Evolutionary conservation across 257 asterid species (phyloP), one percentile per base, ranked within the genome.

Genomic region (Fraxinus americana): DNA sequence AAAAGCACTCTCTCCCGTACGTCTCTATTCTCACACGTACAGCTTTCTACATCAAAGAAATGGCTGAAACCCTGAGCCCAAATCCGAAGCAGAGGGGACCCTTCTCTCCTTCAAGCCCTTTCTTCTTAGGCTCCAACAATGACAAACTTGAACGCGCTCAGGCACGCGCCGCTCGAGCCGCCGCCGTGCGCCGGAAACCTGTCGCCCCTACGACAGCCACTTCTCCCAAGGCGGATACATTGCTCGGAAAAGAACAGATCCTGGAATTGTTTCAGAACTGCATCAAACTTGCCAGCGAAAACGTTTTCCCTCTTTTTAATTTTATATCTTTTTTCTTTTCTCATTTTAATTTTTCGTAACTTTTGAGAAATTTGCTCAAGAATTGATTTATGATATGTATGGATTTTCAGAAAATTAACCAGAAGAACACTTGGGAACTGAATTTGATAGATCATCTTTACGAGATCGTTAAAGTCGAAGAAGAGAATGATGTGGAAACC

Each of bases 361-460:
- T 2, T 17, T 48, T 48, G 21, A 1, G 57, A 4, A 48, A 14
- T 48, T 48, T 48, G 57, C 5, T 48, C 57, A 14, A 1, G 19
- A 48, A 4, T 14, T 48, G 57, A 1, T 48, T 16, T 14, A 16
- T 48, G 57, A 7, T 72, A 35, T 61, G 79, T 83, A 39, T 35
- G 75, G 78, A 14, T 63, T 72, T 79, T 81, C 95, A 92, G 99
- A 94, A 92, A 91, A 94, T 92, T 74, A 92, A 87, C 80, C 99
- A 92, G 86, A 94, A 94, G 84, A 94, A 94, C 70, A 92, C 99
- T 1, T 94, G 99, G 99, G 99, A 92, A 91, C 94, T 94, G 82
- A 90, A 85, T 84, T 81, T 94, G 87, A 94, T 94, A 32, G 99
- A 94, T 78, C 97, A 94, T 83, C 91, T 94, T 61, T 82, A 91